These are phyloP conservation scores for Colletotrichum euphorbiae DNA, from an alignment of 2,329 filamentous ascomycete genomes.

Conservation along the genomic window DNA sequence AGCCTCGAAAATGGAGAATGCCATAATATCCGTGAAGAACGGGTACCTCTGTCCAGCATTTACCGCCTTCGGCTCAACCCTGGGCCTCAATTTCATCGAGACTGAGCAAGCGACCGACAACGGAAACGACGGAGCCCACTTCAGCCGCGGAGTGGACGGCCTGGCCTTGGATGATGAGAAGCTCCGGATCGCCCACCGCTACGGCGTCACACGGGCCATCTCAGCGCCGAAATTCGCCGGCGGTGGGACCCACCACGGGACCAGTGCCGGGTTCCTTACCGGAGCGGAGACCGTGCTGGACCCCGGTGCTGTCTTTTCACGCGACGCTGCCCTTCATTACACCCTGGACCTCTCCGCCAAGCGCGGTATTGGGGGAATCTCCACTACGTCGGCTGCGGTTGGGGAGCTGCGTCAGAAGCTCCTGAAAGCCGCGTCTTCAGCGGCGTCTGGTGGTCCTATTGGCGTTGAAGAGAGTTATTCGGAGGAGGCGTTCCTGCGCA, in stretches of 20 bases:
- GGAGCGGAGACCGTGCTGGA: constrained; percentile 59
- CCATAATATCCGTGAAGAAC: constrained; percentile 62
- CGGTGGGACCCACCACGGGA: constrained; percentile 62
- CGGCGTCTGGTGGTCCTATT: constrained; percentile 48
- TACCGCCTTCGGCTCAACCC: constrained; percentile 68
- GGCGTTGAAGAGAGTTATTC: constrained; percentile 57
- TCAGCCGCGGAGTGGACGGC: constrained; percentile 70
- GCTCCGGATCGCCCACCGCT: constrained; percentile 61
- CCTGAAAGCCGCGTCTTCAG: constrained; percentile 59
- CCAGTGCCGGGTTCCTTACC: constrained; percentile 69
- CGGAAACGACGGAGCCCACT: constrained; percentile 57
- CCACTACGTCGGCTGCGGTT: constrained; percentile 66
- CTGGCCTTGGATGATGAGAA: constrained; percentile 68
- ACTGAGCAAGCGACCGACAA: constrained; percentile 67
- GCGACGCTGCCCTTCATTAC: constrained; percentile 69
- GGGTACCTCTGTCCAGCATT: constrained; percentile 70
- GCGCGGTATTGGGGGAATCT: constrained; percentile 49
- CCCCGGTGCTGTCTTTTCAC: constrained; percentile 62
- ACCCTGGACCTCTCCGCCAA: constrained; percentile 63
- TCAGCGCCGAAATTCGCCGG: constrained; percentile 63
- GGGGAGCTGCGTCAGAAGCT: constrained; percentile 65
- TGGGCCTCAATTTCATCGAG: constrained; percentile 74
- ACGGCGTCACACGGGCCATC: constrained; percentile 70
- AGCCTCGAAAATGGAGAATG: constrained; percentile 48
- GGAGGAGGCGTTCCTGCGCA: constrained; percentile 62